A percentile compares a stretch with the other conserved stretches of the same genome.
Conservation (phyloP, 495 filamentous ascomycete species). For the Aspergillus asperescens region DNA sequence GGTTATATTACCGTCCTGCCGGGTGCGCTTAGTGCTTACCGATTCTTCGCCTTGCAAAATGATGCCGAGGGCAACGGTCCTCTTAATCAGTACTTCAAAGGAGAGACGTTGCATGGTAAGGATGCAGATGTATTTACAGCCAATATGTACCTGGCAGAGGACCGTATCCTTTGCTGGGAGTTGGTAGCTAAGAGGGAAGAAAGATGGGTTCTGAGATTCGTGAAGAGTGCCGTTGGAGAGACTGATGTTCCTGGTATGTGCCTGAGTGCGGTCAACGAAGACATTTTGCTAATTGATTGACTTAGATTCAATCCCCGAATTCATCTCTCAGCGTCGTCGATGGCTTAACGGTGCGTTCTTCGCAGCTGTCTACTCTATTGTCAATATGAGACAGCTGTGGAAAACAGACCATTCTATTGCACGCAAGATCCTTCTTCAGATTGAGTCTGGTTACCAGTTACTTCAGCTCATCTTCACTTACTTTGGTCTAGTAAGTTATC, state of each 20-base stretch:
- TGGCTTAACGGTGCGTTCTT: conserved; percentile 99
- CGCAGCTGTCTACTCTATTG: conserved; percentile 93
- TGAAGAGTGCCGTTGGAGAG: conserved; percentile 90
- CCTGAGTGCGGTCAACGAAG: background rate
- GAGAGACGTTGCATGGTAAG: conserved; percentile 92
- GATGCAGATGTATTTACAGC: conserved; percentile 98
- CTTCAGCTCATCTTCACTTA: conserved; percentile 89
- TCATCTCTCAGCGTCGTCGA: conserved; percentile 88
- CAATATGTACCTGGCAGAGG: conserved; percentile 98
- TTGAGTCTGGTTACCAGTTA: conserved; percentile 96
- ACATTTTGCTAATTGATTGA: background rate
- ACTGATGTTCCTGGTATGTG: conserved; percentile 89
- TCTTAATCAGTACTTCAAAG: conserved; percentile 98
- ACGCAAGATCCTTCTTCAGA: conserved; percentile 86
- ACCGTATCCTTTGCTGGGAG: conserved; percentile 99
- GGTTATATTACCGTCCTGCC: conserved; percentile 97
- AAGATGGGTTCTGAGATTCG: conserved; percentile 96
- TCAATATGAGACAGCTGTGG: conserved; percentile 94
- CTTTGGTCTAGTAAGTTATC: conserved; percentile 69
- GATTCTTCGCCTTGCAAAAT: conserved; percentile 96
- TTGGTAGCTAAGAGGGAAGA: conserved; percentile 91
- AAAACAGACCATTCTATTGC: conserved; percentile 82
- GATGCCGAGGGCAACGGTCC: conserved; percentile 94
- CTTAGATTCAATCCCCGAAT: conserved; percentile 61
- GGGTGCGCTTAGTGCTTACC: conserved; percentile 89